Evolutionary conservation across 2,329 filamentous ascomycete species (phyloP), one percentile per base, ranked within the genome.

Genomic region (Ophiostoma piceae): DNA sequence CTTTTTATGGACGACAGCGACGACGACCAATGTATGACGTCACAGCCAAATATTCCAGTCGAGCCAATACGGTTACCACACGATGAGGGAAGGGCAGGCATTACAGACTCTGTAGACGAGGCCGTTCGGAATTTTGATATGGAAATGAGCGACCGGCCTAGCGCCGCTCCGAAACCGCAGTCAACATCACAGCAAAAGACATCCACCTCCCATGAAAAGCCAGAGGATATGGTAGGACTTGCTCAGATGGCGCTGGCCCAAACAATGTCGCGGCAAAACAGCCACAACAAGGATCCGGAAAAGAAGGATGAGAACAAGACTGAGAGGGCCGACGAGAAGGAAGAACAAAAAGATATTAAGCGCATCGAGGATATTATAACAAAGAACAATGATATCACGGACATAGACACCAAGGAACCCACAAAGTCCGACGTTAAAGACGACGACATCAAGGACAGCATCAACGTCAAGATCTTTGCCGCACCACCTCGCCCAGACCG

Each of bases 1-100:
- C 6, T 37, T 3, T 9, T n/a, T 22, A 65, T 65, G 60, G 60
- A 65, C 37, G 60, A 65, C 32, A 65, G 60, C 9, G 60, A 65
- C 16, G 60, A 65, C n/a, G 60, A 65, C 60, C 32, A 65, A 37
- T 65, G 7, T 8, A 35, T 32, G 60, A 35, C 32, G 60, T 37
- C 60, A 29, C 35, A 39, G 7, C 6, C 32, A 39, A 64, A n/a
- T 64, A 22, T 35, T 14, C 4, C 35, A 2, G 35, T 8, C 35
- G 35, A 8, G 35, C 35, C 35, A 35, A 35, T 35, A 8, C 35
- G 8, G 35, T 35, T 35, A 64, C 57, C 7, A 22, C 32, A n/a
- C 14, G 2, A 19, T 7, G 60, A 16, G 19, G 29, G 32, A 6
- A 16, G 26, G 16, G 12, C 7, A 57, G n/a, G 12, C 51, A 57